Base-by-base conservation (phyloP, 441 rosid genomes). In the Erysimum pusillum region DNA sequence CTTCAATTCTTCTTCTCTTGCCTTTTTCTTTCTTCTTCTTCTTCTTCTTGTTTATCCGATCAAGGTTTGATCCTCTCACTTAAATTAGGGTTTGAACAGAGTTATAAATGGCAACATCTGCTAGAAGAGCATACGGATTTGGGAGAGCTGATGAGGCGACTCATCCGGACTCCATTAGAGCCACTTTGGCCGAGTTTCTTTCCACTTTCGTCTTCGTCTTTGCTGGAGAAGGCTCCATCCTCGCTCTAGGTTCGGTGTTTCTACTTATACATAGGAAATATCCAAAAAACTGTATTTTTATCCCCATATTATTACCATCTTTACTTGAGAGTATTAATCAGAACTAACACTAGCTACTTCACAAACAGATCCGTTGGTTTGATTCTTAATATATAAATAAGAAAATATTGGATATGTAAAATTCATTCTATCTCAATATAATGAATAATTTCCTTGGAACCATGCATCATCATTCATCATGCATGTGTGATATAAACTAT, bases 161-260 rank as follows among this genome's bases (percentile, higher is more conserved):
- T 58, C 91, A 89, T 66, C 97, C 92, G 4, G 97, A 90, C 81
- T 82, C 92, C 73, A 77, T 86, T 22, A 86, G 95, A 79, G 95
- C 97, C 65, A 49, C 88, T 76, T 54, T 88, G 75, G 90, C 95
- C 35, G 93, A 91, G 79, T 83, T 90, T 75, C 60, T 91, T 53
- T 87, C 95, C 79, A 90, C 95, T 69, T 84, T 85, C 53, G 84
- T 88, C 83, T 90, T 91, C 35, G 93, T 91, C 9, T 92, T 92
- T 6, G 93, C 93, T 9, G 95, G 95, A 44, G 93, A 88, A 84
- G 97, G 96, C 74, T 90, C 91, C 18, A 56, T 87, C 51, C 93
- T 92, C 22, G 95, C 97, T 76, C 90, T 92, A 17, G 84, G 94
- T 89, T 61, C 3, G 18, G 62, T 8, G 3, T 20, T 38, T 32